Conservation (phyloP, 2,329 filamentous ascomycete genomes). For the Stemphylium vesicarium region DNA sequence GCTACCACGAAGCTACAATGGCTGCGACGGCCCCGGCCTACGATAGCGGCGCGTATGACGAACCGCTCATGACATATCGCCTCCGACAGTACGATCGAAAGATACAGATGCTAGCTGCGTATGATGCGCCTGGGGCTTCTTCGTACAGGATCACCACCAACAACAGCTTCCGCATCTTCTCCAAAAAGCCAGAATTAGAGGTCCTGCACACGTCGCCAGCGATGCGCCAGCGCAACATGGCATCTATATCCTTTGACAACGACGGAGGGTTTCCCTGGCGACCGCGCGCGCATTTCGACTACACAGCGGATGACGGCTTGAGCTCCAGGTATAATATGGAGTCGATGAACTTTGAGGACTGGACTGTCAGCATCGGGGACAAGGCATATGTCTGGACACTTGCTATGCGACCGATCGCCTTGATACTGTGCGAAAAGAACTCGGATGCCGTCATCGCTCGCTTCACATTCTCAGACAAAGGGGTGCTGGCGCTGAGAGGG, state of each 20-base stretch:
- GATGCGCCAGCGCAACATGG: conserved; percentile 30
- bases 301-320: conserved; percentile 16
- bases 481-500: conserved; percentile 34
- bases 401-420: conserved; percentile 28
- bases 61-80: conserved; percentile 29
- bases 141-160: conserved; percentile 39
- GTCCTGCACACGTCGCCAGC: conserved; percentile 28
- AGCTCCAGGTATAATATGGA: conserved; percentile 34
- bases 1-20: conserved; percentile 29
- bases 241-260: conserved; percentile 35
- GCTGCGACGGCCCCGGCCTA: conserved; percentile 29
- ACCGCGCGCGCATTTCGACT: conserved; percentile 37
- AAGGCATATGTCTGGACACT: conserved; percentile 36
- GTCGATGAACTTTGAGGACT: conserved; percentile 41
- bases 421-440: conserved; percentile 28
- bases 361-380: conserved; percentile 24
- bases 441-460: conserved; percentile 34
- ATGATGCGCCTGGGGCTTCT: conserved; percentile 18
- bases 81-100: conserved; percentile 34
- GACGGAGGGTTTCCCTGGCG: conserved; percentile 43
- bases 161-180: conserved; percentile 32
- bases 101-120: conserved; percentile 32
- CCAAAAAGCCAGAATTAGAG: conserved; percentile 44
- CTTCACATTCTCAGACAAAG: conserved; percentile 38
- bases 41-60: conserved; percentile 12